Conservation (phyloP, 768 basidiomycete species). For the Hortiboletus campestris region DNA sequence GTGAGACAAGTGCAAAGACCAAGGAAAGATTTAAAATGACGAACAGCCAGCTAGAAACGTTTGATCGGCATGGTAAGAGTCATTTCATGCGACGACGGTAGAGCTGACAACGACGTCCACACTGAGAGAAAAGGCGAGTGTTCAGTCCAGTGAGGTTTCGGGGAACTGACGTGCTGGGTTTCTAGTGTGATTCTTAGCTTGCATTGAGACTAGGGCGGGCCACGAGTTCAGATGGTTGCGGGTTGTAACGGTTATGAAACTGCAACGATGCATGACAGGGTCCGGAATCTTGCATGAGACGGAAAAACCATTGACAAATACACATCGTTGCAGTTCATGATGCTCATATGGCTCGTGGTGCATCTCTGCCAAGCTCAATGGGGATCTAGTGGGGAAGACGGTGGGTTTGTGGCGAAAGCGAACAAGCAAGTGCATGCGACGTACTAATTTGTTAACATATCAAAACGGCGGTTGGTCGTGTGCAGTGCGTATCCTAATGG, state of each 20-base stretch:
- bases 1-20: slow-evolving; percentile 4
- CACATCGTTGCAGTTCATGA: neutral
- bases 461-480: neutral
- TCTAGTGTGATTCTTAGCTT: neutral
- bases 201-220: neutral
- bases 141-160: neutral
- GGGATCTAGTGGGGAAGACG: neutral
- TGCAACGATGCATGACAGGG: slow-evolving; percentile 9
- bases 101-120: neutral
- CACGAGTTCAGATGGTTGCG: neutral
- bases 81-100: neutral
- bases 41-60: slow-evolving; percentile 21
- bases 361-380: neutral
- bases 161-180: neutral
- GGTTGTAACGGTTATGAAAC: slow-evolving; percentile 8
- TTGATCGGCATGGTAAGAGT: slow-evolving; percentile 21
- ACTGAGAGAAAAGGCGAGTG: neutral
- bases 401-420: neutral
- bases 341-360: neutral
- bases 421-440: neutral
- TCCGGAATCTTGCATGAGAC: neutral
- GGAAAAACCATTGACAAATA: neutral
- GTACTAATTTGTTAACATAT: slow-evolving; percentile 3
- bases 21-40: slow-evolving; percentile 11
- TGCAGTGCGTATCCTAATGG: slow-evolving; percentile 1